Base-by-base conservation (phyloP, 441 rosid genomes). In the Raphanus hybrid region DNA sequence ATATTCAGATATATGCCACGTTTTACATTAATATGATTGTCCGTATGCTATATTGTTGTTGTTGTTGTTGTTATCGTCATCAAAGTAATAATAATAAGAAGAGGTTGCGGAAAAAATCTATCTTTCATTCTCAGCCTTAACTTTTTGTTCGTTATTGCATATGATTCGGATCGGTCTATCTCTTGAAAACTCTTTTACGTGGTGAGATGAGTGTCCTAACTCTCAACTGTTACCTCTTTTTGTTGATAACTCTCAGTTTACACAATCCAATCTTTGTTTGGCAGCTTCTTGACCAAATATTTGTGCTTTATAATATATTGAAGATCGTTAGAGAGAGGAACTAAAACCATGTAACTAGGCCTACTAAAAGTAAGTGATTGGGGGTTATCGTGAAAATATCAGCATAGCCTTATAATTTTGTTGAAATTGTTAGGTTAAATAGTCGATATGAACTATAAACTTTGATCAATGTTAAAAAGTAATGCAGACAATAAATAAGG, bases 81-180 rank as follows among this genome's bases (percentile, higher is more conserved):
- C 54, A 48, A 12, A 11, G 5, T 11, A 48, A 1, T 48, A 48
- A 78, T 67, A 77, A 54, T 8, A 67, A 39, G 50, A 41, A 10
- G n/a, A n/a, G n/a, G 27, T 67, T 74, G 54, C 16, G 54, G 54
- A 48, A 48, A 12, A 39, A 52, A 23, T 54, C 4, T 68, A 4
- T 3, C 67, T 43, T 74, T 79, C 32, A 79, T 69, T 69, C 75
- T 54, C 68, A 79, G 75, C 78, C 78, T 74, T 69, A 74, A 74
- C 67, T 74, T 73, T 69, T 48, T 41, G 74, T 78, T 78, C 59
- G 78, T 74, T 78, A 79, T 8, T 79, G 78, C 71, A 74, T 79
- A 78, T 79, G 82, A 79, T 74, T 63, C 82, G 75, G 82, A 73
- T 78, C 78, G 78, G 71, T 68, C 78, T 52, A 67, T 65, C 72